Conservation (phyloP, 306 rosid species). For the Gleditsia sinensis region DNA sequence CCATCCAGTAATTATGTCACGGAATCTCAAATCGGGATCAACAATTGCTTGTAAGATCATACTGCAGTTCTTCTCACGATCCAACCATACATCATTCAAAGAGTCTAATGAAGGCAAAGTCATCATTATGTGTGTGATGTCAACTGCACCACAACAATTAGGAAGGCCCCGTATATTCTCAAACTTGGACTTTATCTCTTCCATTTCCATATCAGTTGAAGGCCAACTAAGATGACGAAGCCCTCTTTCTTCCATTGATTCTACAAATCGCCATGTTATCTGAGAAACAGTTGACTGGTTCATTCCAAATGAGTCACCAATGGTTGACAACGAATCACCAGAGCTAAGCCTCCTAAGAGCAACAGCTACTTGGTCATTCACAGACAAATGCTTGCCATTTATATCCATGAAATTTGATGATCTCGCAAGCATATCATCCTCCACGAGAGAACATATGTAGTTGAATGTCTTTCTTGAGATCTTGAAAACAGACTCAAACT, state of each 20-base stretch:
- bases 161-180: slow-evolving; percentile 68
- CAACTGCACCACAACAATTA: slow-evolving; percentile 89
- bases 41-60: slow-evolving; percentile 87
- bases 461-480: slow-evolving; percentile 80
- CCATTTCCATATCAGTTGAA: slow-evolving; percentile 63
- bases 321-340: slow-evolving; percentile 71
- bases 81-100: slow-evolving; percentile 68
- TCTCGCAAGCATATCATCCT: slow-evolving; percentile 66
- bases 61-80: slow-evolving; percentile 81
- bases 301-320: slow-evolving; percentile 73
- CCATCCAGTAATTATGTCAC: slow-evolving; percentile 81
- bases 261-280: slow-evolving; percentile 87
- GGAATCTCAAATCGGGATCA: slow-evolving; percentile 77
- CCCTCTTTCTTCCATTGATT: slow-evolving; percentile 86
- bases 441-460: slow-evolving; percentile 83
- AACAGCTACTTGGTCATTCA: slow-evolving; percentile 84
- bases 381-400: slow-evolving; percentile 62
- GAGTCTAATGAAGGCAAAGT: slow-evolving; percentile 67
- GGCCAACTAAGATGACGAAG: slow-evolving; percentile 86
- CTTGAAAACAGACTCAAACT: slow-evolving; percentile 78
- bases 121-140: slow-evolving; percentile 83
- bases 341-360: slow-evolving; percentile 92
- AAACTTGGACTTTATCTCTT: slow-evolving; percentile 66
- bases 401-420: slow-evolving; percentile 48
- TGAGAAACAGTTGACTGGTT: slow-evolving; percentile 87